Evolutionary conservation across 345 rosid genomes (phyloP).

Genomic region (Lumnitzera racemosa): DNA sequence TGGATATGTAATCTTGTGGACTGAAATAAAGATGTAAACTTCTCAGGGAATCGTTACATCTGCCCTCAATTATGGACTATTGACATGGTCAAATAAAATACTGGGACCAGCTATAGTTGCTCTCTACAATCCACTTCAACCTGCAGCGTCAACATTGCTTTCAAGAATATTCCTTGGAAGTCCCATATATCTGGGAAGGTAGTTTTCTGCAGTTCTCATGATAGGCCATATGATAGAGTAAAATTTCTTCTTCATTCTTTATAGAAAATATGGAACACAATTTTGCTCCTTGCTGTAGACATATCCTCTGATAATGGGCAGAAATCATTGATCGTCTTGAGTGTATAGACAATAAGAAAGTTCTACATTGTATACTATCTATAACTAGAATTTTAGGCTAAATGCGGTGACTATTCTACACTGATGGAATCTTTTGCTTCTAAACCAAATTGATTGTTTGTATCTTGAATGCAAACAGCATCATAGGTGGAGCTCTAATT

Average conservation of each 20-base stretch:
- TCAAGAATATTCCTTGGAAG: constrained; percentile 93
- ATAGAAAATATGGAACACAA: no score
- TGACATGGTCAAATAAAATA: constrained; percentile 97
- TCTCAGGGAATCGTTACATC: constrained; percentile 79
- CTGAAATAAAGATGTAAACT: background rate
- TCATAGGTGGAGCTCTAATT: background rate
- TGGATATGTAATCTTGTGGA: no score
- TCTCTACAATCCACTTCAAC: constrained; percentile 94
- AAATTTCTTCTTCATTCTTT: background rate
- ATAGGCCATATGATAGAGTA: background rate
- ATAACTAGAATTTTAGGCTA: no score
- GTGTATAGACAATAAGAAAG: no score
- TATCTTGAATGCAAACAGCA: background rate
- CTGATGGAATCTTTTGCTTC: no score
- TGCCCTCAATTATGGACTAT: constrained; percentile 82
- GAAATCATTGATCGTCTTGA: no score
- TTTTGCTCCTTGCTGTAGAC: no score
- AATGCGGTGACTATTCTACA: no score
- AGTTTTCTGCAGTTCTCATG: background rate
- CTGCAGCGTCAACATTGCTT: constrained; percentile 81
- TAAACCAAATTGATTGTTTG: no score
- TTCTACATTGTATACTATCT: no score
- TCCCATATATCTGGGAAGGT: constrained; percentile 94
- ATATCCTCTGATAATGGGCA: no score
- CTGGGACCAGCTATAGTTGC: constrained; percentile 95